Percentiles rank a stretch among this genome's conserved stretches.
phyloP scores from a whole-genome alignment of 73 alveolate species.

The Paramecium pentaurelia region DNA sequence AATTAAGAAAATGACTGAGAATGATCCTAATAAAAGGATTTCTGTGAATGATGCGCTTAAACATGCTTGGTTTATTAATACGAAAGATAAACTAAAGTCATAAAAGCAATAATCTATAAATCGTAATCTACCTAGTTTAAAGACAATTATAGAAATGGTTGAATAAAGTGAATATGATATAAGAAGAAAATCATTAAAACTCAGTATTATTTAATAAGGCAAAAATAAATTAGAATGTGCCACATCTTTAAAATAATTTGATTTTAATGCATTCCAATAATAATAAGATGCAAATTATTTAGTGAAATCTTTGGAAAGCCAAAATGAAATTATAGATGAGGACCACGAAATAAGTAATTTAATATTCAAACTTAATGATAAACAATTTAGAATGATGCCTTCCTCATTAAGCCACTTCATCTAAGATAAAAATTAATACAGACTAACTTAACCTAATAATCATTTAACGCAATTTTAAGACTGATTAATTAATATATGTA shows the following conservation, averaged over 20 bases:
- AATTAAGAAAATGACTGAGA: background rate
- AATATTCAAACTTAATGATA: background rate
- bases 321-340: background rate
- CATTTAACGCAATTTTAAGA: background rate
- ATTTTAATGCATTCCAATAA: background rate
- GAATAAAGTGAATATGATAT: constrained; percentile 18
- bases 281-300: background rate
- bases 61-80: constrained; percentile 13
- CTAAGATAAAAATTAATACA: background rate
- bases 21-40: background rate
- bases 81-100: background rate
- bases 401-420: background rate
- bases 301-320: background rate
- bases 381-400: background rate
- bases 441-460: background rate
- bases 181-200: background rate
- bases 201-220: background rate
- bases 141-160: background rate
- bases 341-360: background rate
- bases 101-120: background rate
- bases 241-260: background rate
- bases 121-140: background rate
- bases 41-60: background rate
- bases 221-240: background rate
- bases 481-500: background rate